Evolutionary conservation across 768 basidiomycete genomes (phyloP).

Genomic region (Lentinula sp.): DNA sequence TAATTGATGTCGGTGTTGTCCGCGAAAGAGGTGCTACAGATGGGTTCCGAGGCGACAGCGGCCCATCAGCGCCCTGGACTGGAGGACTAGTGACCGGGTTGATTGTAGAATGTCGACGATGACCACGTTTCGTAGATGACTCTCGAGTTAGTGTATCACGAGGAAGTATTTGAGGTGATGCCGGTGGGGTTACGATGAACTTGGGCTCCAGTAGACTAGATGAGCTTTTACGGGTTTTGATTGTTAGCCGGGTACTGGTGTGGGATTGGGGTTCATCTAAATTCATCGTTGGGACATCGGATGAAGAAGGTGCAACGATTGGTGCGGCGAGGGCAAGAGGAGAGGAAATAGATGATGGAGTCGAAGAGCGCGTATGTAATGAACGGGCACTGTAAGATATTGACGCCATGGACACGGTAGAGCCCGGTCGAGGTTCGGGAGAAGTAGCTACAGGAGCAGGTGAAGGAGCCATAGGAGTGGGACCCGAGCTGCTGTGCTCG

Average conservation of each 20-base stretch:
- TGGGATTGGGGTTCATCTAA: constrained; percentile 46
- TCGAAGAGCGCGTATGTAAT: constrained; percentile 76
- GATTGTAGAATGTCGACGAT: constrained; percentile 69
- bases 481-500: constrained; percentile 29
- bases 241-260: constrained; percentile 25
- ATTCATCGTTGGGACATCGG: constrained; percentile 61
- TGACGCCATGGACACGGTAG: constrained; percentile 12
- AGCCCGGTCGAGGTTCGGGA: constrained; percentile 19
- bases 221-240: constrained; percentile 61
- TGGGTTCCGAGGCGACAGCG: constrained; percentile 84
- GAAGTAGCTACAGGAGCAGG: constrained; percentile 67
- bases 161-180: constrained; percentile 59
- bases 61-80: constrained; percentile 30
- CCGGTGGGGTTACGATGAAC: constrained; percentile 66
- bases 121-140: constrained; percentile 46
- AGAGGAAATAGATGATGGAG: constrained; percentile 84
- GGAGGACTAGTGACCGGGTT: constrained; percentile 54
- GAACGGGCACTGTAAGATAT: constrained; percentile 26
- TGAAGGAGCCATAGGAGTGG: constrained; percentile 24
- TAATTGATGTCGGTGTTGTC: constrained; percentile 86
- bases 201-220: constrained; percentile 62
- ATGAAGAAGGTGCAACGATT: constrained; percentile 63
- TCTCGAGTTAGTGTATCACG: constrained; percentile 38
- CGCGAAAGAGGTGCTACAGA: constrained; percentile 73
- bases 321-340: constrained; percentile 82